A percentile compares a stretch with the other conserved stretches of the same genome.
phyloP scores from a whole-genome alignment of 768 basidiomycete genomes.

The Tricholoma flavovirens region DNA sequence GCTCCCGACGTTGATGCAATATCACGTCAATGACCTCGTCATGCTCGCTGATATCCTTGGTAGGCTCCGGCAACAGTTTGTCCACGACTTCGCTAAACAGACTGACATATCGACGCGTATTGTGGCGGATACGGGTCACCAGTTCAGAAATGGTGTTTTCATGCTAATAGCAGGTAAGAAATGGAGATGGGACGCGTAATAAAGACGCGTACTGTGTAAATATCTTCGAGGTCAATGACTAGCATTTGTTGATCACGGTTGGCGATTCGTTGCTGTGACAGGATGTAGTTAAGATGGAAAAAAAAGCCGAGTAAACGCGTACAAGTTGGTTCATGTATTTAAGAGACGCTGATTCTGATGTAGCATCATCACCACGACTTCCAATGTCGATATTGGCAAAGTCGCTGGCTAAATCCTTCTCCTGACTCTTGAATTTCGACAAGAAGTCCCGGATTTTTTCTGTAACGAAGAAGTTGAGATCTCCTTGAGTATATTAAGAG shows the following conservation, averaged over 20 bases:
- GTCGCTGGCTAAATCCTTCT: conserved; percentile 60
- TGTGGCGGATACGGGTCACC: conserved; percentile 71
- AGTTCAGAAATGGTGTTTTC: conserved; percentile 69
- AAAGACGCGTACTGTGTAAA: conserved; percentile 52
- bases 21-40: conserved; percentile 98
- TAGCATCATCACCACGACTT: conserved; percentile 35
- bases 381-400: conserved; percentile 69
- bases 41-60: conserved; percentile 83
- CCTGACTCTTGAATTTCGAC: conserved; percentile 56
- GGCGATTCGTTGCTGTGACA: conserved; percentile 75
- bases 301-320: conserved; percentile 26
- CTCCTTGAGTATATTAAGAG: background rate
- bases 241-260: conserved; percentile 92
- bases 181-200: background rate
- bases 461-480: conserved; percentile 22
- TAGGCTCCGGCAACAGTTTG: conserved; percentile 81
- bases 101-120: conserved; percentile 84
- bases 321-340: conserved; percentile 89
- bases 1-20: conserved; percentile 85
- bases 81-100: conserved; percentile 91
- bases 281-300: conserved; percentile 12
- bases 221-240: conserved; percentile 83
- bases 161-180: conserved; percentile 39
- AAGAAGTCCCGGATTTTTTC: conserved; percentile 69
- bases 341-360: conserved; percentile 33